phyloP scores from a whole-genome alignment of 78 protist genomes.

The Isochrysis galbana region DNA sequence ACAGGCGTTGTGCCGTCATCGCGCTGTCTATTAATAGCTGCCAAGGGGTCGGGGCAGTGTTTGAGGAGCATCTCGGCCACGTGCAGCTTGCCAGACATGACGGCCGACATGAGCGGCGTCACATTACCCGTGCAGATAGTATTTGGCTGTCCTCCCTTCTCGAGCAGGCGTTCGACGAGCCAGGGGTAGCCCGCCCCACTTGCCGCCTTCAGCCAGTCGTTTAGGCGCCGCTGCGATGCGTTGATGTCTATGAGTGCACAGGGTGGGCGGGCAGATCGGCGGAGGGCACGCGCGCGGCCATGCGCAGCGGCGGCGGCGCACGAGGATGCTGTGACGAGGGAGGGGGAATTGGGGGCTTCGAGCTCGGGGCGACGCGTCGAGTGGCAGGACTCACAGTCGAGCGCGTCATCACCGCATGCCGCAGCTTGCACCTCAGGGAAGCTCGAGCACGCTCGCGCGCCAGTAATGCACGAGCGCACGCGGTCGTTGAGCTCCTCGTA shows the following conservation, averaged over 20 bases:
- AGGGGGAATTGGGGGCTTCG: no score
- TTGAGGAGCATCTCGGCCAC: neutral
- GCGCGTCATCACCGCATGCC: neutral
- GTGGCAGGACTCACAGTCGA: no score
- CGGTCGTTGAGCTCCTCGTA: neutral
- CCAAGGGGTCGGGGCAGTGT: neutral
- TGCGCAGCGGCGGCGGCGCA: no score
- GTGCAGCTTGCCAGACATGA: neutral
- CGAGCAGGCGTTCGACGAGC: neutral
- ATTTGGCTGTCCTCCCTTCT: neutral
- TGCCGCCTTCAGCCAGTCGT: neutral
- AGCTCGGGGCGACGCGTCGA: no score
- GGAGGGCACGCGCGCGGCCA: no score
- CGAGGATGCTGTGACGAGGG: no score
- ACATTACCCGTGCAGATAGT: neutral
- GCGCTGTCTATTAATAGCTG: neutral
- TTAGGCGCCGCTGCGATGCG: neutral
- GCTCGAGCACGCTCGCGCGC: neutral
- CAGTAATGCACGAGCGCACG: neutral
- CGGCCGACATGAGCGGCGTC: neutral
- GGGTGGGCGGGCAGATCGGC: no score
- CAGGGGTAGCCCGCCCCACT: neutral
- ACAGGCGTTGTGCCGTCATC: neutral
- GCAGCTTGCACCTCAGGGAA: neutral
- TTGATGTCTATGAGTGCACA: no score